phyloP scores from a whole-genome alignment of 805 yeast species.

The Tetrapisispora arboricola region DNA sequence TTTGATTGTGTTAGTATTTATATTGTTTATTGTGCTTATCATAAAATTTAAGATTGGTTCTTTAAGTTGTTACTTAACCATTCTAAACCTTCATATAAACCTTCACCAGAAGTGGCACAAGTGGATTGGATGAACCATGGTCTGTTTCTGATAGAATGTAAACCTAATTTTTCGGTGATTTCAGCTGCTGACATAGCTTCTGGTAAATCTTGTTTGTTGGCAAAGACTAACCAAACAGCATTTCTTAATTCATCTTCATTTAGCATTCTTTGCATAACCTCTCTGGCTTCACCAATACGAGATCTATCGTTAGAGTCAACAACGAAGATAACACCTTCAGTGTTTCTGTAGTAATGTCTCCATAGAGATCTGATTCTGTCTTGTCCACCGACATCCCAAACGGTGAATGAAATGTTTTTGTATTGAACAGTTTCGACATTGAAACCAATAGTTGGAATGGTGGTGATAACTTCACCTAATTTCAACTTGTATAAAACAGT shows the following conservation, averaged over 20 bases:
- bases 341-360: slow-evolving; percentile 98
- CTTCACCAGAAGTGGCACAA: slow-evolving; percentile 99
- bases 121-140: slow-evolving; percentile 99
- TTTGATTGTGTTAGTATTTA: background rate
- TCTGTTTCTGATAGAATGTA: slow-evolving; percentile 95
- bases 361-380: slow-evolving; percentile 97
- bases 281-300: slow-evolving; percentile 96
- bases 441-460: slow-evolving; percentile 96
- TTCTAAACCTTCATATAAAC: slow-evolving; percentile 94
- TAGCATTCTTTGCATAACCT: slow-evolving; percentile 95
- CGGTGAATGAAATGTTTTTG: slow-evolving; percentile 92
- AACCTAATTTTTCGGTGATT: slow-evolving; percentile 92
- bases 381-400: slow-evolving; percentile 99
- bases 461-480: slow-evolving; percentile 91
- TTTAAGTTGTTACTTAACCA: slow-evolving; percentile 91
- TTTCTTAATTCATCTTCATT: slow-evolving; percentile 97
- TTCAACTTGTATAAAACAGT: slow-evolving; percentile 91
- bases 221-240: slow-evolving; percentile 89
- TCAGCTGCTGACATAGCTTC: slow-evolving; percentile 99
- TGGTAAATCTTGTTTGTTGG: slow-evolving; percentile 98
- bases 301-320: slow-evolving; percentile 98
- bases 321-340: slow-evolving; percentile 96
- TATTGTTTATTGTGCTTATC: background rate
- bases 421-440: slow-evolving; percentile 96
- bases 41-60: slow-evolving; percentile 39